These are phyloP conservation scores for Talaromyces sp. DNA, from an alignment of 2,329 filamentous ascomycete species.

Conservation along the genomic window DNA sequence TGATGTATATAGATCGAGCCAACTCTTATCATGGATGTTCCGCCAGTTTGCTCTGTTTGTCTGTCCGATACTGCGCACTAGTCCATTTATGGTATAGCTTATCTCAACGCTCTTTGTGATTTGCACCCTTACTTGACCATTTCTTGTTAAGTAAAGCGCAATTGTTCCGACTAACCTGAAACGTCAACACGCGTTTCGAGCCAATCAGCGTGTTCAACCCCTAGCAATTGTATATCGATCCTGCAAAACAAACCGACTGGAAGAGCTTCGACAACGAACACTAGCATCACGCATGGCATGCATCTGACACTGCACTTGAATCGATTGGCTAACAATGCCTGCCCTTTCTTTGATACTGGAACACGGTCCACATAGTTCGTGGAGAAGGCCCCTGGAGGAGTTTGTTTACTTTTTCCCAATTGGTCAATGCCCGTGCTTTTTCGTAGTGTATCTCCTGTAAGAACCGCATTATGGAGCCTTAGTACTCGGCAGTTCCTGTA, in stretches of 20 bases:
- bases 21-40: not conserved
- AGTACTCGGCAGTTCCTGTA: conserved; percentile 1
- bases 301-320: not conserved
- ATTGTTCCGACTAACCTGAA: not conserved
- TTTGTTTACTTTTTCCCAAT: conserved; percentile 12
- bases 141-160: not conserved
- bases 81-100: not conserved
- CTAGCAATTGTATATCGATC: not conserved
- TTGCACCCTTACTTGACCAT: not conserved
- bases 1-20: not conserved
- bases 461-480: not conserved
- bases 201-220: not conserved
- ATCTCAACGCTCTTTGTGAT: not conserved
- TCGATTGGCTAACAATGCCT: not conserved
- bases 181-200: conserved; percentile 4
- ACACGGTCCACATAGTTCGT: not conserved
- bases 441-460: not conserved
- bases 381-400: not conserved
- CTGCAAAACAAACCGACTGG: conserved; percentile 2
- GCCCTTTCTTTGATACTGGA: not conserved
- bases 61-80: not conserved
- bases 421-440: conserved; percentile 10
- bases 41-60: not conserved
- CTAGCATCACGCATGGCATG: not conserved
- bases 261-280: not conserved